Conservation (phyloP, 495 filamentous ascomycete genomes). For the Xylaria intraflava region DNA sequence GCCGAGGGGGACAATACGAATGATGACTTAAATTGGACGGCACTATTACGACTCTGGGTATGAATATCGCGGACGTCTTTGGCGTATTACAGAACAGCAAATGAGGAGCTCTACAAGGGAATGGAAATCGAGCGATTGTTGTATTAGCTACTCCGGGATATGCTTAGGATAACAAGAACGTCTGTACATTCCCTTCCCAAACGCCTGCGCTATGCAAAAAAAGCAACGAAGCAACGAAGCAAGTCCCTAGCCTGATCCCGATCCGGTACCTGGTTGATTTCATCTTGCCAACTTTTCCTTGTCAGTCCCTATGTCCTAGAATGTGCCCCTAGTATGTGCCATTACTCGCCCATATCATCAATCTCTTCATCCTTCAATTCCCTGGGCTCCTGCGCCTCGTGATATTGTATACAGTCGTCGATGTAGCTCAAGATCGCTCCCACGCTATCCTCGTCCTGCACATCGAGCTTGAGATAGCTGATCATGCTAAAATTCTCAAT, state of each 20-base stretch:
- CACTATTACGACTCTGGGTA: conserved; percentile 1
- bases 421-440: conserved; percentile 89
- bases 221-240: conserved; percentile 1
- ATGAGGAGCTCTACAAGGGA: not conserved
- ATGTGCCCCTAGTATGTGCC: not conserved
- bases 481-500: conserved; percentile 99
- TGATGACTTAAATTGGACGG: not conserved
- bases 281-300: not conserved
- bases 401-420: conserved; percentile 91
- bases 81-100: not conserved
- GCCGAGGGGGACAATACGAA: not conserved
- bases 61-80: conserved; percentile 5
- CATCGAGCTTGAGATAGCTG: conserved; percentile 82
- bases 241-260: not conserved
- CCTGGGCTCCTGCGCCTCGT: conserved; percentile 90
- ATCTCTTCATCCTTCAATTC: conserved; percentile 74
- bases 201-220: conserved; percentile 28
- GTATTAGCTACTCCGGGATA: not conserved
- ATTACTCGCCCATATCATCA: conserved; percentile 50
- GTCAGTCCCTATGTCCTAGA: not conserved
- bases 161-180: conserved; percentile 2
- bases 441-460: conserved; percentile 89
- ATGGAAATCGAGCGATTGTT: not conserved
- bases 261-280: not conserved
- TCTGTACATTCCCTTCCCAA: not conserved